Conservation (phyloP, 1,139 yeast species). For the Taphrina deformans region DNA sequence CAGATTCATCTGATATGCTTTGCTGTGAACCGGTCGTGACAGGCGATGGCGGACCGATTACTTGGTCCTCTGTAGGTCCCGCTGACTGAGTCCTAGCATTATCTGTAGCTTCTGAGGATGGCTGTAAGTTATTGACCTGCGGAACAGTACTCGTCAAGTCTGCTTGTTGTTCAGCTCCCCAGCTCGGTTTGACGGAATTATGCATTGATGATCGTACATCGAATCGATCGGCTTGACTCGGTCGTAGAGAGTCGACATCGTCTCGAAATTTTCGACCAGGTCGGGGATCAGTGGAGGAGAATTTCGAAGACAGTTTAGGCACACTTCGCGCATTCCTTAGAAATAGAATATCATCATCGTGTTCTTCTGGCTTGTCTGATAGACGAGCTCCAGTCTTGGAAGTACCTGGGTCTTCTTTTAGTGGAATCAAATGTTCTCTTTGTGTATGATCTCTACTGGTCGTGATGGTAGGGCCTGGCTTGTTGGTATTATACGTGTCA, state of each 20-base stretch:
- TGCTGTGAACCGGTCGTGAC: no score
- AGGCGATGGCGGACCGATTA: no score
- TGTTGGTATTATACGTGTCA: background rate
- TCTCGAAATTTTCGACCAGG: background rate
- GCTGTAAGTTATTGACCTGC: no score
- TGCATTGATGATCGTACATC: conserved; percentile 7
- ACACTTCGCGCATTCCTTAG: conserved; percentile 5
- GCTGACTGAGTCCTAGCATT: no score
- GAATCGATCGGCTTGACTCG: conserved; percentile 9
- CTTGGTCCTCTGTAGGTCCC: no score
- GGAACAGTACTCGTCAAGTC: background rate
- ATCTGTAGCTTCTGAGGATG: no score
- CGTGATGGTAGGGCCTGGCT: background rate
- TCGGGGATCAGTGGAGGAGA: background rate
- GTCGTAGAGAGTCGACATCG: conserved; percentile 1
- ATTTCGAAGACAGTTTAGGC: background rate
- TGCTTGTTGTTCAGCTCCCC: background rate
- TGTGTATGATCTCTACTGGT: background rate
- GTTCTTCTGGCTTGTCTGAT: background rate
- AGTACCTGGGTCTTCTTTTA: background rate
- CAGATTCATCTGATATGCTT: no score
- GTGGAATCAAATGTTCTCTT: background rate
- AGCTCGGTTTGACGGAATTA: background rate
- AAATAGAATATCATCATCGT: conserved; percentile 1
- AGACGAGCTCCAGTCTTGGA: background rate